phyloP scores from a whole-genome alignment of 78 protist species.

The Speleostelium caveatum region DNA sequence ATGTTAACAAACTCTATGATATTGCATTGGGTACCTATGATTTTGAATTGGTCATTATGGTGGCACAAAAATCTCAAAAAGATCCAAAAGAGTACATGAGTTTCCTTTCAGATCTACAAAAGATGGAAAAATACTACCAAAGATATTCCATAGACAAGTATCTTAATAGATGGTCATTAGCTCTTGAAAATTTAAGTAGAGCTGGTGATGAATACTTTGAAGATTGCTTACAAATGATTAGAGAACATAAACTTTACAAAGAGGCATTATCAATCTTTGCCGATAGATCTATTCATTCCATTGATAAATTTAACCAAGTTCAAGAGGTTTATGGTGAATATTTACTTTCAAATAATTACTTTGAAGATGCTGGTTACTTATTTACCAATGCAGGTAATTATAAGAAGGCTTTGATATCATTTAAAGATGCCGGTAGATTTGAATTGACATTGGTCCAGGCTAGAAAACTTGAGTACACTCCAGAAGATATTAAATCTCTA shows the following conservation, averaged over 20 bases:
- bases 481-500: neutral
- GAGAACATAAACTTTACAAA: constrained; percentile 37
- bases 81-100: constrained; percentile 92
- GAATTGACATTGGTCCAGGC: constrained; percentile 36
- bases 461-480: neutral
- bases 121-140: constrained; percentile 39
- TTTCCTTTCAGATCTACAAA: constrained; percentile 76
- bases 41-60: constrained; percentile 87
- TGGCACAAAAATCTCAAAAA: constrained; percentile 89
- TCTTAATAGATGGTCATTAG: constrained; percentile 69
- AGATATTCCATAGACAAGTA: constrained; percentile 81
- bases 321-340: constrained; percentile 62
- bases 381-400: constrained; percentile 5
- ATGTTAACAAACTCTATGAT: constrained; percentile 86
- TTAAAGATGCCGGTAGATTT: constrained; percentile 67
- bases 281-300: neutral
- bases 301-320: constrained; percentile 41
- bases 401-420: constrained; percentile 41
- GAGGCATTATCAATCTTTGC: constrained; percentile 38
- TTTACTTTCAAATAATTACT: constrained; percentile 12
- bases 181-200: constrained; percentile 67
- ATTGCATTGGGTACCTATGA: constrained; percentile 91
- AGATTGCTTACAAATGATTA: constrained; percentile 35
- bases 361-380: constrained; percentile 62
- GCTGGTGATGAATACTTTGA: constrained; percentile 72